Evolutionary conservation across 768 basidiomycete species (phyloP), one percentile per base, ranked within the genome.

Genomic region (Podaxis rugospora): DNA sequence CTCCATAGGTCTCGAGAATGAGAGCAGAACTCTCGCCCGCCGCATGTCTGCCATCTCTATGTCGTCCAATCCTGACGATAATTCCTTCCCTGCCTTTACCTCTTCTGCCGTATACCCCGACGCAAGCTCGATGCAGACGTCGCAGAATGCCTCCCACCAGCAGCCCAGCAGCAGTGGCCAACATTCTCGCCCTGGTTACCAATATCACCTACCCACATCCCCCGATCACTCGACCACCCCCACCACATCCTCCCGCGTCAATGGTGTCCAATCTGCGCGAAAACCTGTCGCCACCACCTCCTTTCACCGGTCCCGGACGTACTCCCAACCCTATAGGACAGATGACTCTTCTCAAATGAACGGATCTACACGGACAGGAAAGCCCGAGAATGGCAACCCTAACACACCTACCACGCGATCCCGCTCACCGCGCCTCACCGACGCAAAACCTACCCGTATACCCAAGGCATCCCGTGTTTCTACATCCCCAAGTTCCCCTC

Each of bases 31-130:
- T n/a, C 79, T 94, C 56, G 78, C 90, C 35, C 86, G 83, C 64
- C 86, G 91, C 62, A 83, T 93, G 70, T 92, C 91, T 37, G 83
- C 87, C 62, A 79, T 88, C 27, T 91, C 90, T 56, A 78, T 89
- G 39, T 75, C 81, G 25, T 86, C 86, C 14, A 66, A 71, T 49
- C 84, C 84, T 67, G 83, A 83, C 63, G 78, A 55, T 39, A 40
- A 42, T 68, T 74, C 50, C 47, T 65, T 61, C 56, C 36, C 67
- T 13, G 54, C 66, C 57, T 64, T 65, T 57, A 61, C 67, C 62
- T 57, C 44, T 35, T 57, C 59, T 25, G 58, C 64, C 23, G 56
- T 61, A 21, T 47, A 32, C 59, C 11, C 57, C 62, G 49, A 57
- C 28, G 14, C 50, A 32, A 51, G 47, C 52, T 28, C 62, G 36